phyloP scores from a whole-genome alignment of 2,329 filamentous ascomycete genomes.

The Colletotrichum sp. region DNA sequence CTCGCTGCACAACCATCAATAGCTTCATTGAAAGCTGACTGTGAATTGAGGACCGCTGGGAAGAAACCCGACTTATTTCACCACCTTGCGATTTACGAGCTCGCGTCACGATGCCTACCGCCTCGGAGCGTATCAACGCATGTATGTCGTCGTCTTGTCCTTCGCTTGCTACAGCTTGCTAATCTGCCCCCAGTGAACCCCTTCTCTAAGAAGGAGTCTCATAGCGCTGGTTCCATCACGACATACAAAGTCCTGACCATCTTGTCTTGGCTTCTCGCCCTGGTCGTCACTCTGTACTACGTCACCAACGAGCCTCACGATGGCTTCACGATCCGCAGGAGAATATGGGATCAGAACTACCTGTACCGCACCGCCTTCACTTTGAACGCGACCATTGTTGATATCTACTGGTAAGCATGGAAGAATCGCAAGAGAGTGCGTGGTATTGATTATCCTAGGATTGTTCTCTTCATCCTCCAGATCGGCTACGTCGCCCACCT shows the following conservation, averaged over 20 bases:
- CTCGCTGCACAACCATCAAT: neutral
- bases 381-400: conserved; percentile 67
- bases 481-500: conserved; percentile 77
- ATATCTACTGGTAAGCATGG: conserved; percentile 74
- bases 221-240: conserved; percentile 65
- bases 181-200: conserved; percentile 67
- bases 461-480: conserved; percentile 78
- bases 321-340: conserved; percentile 61
- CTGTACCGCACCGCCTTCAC: conserved; percentile 75
- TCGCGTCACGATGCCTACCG: conserved; percentile 9
- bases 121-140: conserved; percentile 17
- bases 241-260: conserved; percentile 79
- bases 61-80: neutral
- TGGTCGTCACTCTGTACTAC: conserved; percentile 79
- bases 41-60: neutral
- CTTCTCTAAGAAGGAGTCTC: conserved; percentile 73
- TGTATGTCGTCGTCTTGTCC: conserved; percentile 3
- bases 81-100: neutral
- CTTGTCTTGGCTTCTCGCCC: conserved; percentile 75
- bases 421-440: neutral
- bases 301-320: conserved; percentile 68
- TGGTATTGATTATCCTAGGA: conserved; percentile 47
- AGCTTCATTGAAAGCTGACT: neutral
- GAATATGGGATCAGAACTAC: conserved; percentile 78
- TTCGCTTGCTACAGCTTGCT: conserved; percentile 8